Conservation (phyloP, 768 basidiomycete genomes). For the Xerocomellus amylosporus region DNA sequence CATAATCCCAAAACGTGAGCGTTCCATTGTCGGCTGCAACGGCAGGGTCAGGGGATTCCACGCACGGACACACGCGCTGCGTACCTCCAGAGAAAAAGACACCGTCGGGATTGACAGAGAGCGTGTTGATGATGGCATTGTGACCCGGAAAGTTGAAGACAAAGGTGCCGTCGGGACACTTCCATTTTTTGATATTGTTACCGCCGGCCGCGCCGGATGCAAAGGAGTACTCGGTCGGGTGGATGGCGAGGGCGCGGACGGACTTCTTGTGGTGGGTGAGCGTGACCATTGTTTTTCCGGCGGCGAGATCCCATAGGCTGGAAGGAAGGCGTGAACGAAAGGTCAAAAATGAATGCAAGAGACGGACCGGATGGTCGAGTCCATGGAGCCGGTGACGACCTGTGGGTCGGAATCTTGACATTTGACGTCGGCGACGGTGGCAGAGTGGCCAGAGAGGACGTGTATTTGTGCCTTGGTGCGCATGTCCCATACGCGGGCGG, state of each 20-base stretch:
- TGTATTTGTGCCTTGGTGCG: conserved; percentile 95
- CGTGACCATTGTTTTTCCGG: conserved; percentile 94
- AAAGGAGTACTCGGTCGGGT: conserved; percentile 96
- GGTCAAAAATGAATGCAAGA: not conserved
- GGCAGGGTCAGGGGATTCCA: not conserved
- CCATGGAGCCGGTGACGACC: conserved; percentile 98
- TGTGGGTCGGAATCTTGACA: conserved; percentile 98
- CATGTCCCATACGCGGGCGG: conserved; percentile 99
- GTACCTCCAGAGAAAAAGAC: conserved; percentile 95
- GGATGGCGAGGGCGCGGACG: conserved; percentile 89
- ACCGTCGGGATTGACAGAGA: conserved; percentile 91
- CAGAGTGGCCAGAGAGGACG: conserved; percentile 90
- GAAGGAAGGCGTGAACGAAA: not conserved
- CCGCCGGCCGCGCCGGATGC: conserved; percentile 96
- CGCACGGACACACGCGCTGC: not conserved
- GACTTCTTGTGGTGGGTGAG: conserved; percentile 99
- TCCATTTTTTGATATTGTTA: conserved; percentile 99
- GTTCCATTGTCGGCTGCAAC: conserved; percentile 84
- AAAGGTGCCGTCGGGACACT: conserved; percentile 93
- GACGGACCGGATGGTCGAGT: conserved; percentile 84
- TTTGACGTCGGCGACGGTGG: conserved; percentile 92
- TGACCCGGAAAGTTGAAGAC: conserved; percentile 97
- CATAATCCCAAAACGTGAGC: conserved; percentile 91
- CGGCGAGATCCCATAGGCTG: conserved; percentile 95
- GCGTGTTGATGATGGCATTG: conserved; percentile 95